These are phyloP conservation scores for Collybia nuda DNA, from an alignment of 768 basidiomycete genomes.

Conservation along the genomic window DNA sequence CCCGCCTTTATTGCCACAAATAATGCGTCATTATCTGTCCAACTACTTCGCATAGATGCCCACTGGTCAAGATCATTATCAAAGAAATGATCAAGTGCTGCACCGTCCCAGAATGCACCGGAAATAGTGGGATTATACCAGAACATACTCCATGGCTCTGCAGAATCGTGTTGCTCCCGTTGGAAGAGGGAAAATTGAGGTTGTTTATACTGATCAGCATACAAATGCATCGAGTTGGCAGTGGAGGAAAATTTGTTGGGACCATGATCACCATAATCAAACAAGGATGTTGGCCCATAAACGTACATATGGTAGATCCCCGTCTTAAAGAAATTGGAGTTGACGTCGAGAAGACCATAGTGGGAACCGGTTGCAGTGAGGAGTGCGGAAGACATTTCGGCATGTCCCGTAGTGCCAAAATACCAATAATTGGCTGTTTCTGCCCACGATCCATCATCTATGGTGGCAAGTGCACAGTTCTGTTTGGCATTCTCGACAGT, in stretches of 20 bases:
- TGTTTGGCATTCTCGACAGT: constrained; percentile 73
- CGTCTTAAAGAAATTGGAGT: constrained; percentile 71
- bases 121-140: constrained; percentile 87
- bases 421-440: constrained; percentile 97
- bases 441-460: constrained; percentile 83
- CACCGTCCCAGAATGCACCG: constrained; percentile 92
- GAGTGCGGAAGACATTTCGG: constrained; percentile 85
- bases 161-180: constrained; percentile 81
- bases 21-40: constrained; percentile 83
- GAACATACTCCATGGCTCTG: constrained; percentile 85
- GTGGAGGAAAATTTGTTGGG: constrained; percentile 96
- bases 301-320: constrained; percentile 90
- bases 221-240: constrained; percentile 85
- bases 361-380: constrained; percentile 83
- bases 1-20: constrained; percentile 93
- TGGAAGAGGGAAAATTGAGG: constrained; percentile 86
- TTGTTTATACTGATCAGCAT: constrained; percentile 63
- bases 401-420: constrained; percentile 89
- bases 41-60: constrained; percentile 89
- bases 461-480: constrained; percentile 69
- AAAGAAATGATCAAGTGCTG: constrained; percentile 84
- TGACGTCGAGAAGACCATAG: constrained; percentile 67
- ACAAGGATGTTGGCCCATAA: constrained; percentile 80
- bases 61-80: constrained; percentile 72
- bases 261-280: constrained; percentile 83